Base-by-base conservation (phyloP, 202 grass and related monocot genomes). In the Bolboschoenoplectus hybrid region DNA sequence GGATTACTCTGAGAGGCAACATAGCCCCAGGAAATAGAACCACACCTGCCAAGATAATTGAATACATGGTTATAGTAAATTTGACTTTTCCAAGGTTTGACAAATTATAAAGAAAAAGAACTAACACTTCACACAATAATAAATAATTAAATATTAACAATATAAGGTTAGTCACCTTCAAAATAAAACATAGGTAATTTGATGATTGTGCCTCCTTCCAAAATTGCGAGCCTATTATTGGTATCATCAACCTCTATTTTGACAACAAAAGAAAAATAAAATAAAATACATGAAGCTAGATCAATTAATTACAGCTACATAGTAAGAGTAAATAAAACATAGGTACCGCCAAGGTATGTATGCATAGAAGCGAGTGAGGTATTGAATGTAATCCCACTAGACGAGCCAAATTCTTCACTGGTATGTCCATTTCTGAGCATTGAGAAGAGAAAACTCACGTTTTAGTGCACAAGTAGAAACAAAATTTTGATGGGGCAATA, bases 1-100 rank as follows among this genome's bases (percentile, higher is more conserved):
- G 79, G 87, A 96, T 86, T 87, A 96, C 80, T 88, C 90, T 91
- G 80, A 96, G 97, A 79, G 97, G 97, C 51, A 98, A 85, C 56
- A 90, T 98, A 71, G 92, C 93, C 86, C 90, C 97, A 85, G 97
- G 97, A 87, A 99, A 99, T 83, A 99, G 86, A 82, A 99, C 97
- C 84, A 94, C 89, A 40, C 93, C 97, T 99, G 75, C 32, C 74
- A 86, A 92, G 73, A 88, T 44, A 32, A 78, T 32, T 38, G 49
- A 32, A 63, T 17, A 44, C n/a, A 88, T 87, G 9, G 53, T 63
- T 80, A 68, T 53, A 82, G 34, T 74, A 87, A 79, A 64, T 20
- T 82, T 84, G 8, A 69, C 82, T 55, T 86, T 17, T 85, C 67
- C 51, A 58, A 49, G 65, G 13, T 60, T 64, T 73, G 75, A 46